Conservation (phyloP, 2,329 filamentous ascomycete species). For the Claviceps africana region DNA sequence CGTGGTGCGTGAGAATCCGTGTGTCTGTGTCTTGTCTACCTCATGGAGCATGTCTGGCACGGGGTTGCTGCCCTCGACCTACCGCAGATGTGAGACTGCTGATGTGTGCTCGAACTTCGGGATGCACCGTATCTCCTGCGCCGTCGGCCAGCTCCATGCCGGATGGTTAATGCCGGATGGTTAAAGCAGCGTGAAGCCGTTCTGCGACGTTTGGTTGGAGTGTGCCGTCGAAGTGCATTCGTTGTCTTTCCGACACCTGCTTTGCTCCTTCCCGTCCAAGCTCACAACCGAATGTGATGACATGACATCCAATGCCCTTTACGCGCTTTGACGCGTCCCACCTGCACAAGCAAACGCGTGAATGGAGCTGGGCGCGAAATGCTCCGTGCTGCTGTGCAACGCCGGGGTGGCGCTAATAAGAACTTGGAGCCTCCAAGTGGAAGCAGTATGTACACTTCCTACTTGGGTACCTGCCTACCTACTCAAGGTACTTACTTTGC, state of each 20-base stretch:
- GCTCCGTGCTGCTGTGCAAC: too few relatives aligned
- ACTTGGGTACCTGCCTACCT: too few relatives aligned
- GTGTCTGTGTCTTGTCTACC: neutral
- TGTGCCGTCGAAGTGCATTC: neutral
- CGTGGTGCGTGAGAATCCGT: neutral
- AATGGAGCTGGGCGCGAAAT: neutral
- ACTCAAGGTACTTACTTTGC: too few relatives aligned
- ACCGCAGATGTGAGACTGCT: conserved; percentile 89
- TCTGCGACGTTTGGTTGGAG: neutral
- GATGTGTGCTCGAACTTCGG: conserved; percentile 84
- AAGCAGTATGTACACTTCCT: too few relatives aligned
- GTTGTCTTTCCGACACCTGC: neutral
- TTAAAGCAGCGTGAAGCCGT: too few relatives aligned
- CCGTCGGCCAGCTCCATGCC: conserved; percentile 42
- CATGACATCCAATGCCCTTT: too few relatives aligned
- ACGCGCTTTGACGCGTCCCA: conserved; percentile 10
- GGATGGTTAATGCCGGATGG: neutral
- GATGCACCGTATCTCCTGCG: conserved; percentile 57
- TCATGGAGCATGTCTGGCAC: neutral
- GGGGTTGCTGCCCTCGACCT: conserved; percentile 24
- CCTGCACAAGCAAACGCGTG: too few relatives aligned
- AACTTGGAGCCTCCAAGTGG: too few relatives aligned
- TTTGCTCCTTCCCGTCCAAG: neutral
- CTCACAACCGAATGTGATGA: neutral
- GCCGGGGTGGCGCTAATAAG: too few relatives aligned